Evolutionary conservation across 768 basidiomycete genomes (phyloP).

Genomic region (Leucosporidium yakuticum): DNA sequence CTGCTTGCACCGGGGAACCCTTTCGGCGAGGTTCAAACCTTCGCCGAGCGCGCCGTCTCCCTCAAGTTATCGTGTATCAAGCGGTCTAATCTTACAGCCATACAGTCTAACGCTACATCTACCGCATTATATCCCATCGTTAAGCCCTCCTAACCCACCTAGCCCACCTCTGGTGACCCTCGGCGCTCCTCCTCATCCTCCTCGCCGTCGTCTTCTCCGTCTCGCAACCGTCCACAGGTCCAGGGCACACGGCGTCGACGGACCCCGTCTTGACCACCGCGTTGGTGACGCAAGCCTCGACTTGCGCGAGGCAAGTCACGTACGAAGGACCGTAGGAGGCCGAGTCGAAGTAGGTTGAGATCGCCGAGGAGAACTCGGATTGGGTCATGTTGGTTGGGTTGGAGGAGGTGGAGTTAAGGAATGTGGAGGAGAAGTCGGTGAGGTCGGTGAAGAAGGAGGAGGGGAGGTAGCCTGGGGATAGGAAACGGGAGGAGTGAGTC

Average conservation of each 20-base stretch:
- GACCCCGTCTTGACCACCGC: constrained; percentile 26
- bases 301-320: constrained; percentile 32
- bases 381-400: constrained; percentile 27
- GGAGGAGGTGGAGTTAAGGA: constrained; percentile 13
- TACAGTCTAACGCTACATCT: too few species aligned
- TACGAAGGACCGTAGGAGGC: constrained; percentile 35
- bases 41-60: too few species aligned
- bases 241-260: constrained; percentile 31
- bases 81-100: too few species aligned
- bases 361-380: constrained; percentile 18
- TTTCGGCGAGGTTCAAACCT: too few species aligned
- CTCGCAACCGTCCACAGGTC: constrained; percentile 31
- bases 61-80: too few species aligned
- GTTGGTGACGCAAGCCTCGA: constrained; percentile 28
- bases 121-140: too few species aligned
- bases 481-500: not conserved
- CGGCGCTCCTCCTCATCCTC: constrained; percentile 1
- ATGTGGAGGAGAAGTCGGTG: constrained; percentile 23
- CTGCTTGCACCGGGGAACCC: too few species aligned
- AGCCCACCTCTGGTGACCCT: too few species aligned
- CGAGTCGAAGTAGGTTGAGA: constrained; percentile 34
- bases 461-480: constrained; percentile 33
- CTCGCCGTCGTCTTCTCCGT: not conserved
- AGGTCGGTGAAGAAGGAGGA: constrained; percentile 37
- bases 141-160: too few species aligned